Base-by-base conservation (phyloP, 1,139 yeast species). In the Yamadazyma taylorii region DNA sequence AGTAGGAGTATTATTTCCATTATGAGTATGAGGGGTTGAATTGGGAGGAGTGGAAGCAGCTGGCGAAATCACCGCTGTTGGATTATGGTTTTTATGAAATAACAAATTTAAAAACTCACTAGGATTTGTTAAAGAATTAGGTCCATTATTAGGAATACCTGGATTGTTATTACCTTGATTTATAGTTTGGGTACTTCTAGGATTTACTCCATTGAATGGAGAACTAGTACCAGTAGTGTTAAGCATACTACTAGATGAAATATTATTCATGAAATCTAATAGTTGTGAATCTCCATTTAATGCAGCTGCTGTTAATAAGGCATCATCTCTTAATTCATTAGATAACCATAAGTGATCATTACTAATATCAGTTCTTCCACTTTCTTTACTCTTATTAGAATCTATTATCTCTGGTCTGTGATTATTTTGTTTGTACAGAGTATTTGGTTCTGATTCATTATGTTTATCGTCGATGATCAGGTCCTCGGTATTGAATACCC, bases 291-390 rank as follows among this genome's bases (percentile, higher is more conserved):
- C 82, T 23, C 82, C 84, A 43, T 81, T 81, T 34, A 81, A 65
- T 0, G 88, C 88, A 7, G 87, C 85, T 0, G 88, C 88, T 0
- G 89, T 81, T 40, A 83, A 62, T 24, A 83, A 58, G 0, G 88
- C 89, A 50, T 83, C 89, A 47, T 81, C 87, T 40, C 84, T 60
- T 33, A 83, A 65, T 52, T 83, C 90, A 40, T 75, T 79, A 8
- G 89, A 80, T 17, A 83, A 65, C 89, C 89, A 82, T 46, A 69
- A 55, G 34, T 67, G 73, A 41, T 69, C 74, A 33, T 61, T 66
- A 13, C 61, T 48, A 4, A 52, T 50, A 12, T 34, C 38, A 21
- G 33, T 39, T 30, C 40, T n/a, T 5, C 13, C 11, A 6, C 25
- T 11, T 15, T 27, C 13, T 8, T 16, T 7, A 10, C 12, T 16